Evolutionary conservation across 768 basidiomycete species (phyloP).

Genomic region (Favolaschia claudopus): DNA sequence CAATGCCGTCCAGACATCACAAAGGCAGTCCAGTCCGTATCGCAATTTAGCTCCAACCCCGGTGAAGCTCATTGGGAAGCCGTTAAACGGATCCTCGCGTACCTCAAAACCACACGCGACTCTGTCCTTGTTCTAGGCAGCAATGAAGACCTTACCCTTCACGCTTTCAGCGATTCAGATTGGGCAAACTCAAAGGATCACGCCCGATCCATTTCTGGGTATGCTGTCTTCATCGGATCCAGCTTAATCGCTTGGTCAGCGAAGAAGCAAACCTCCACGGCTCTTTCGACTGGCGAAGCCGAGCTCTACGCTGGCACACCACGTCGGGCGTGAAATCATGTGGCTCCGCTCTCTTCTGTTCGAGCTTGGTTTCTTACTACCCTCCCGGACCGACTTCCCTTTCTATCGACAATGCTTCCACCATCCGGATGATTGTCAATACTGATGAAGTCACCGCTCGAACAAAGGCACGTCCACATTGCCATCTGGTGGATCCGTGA

Average conservation of each 20-base stretch:
- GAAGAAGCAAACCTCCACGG: slow-evolving; percentile 31
- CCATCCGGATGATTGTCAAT: slow-evolving; percentile 35
- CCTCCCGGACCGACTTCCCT: slow-evolving; percentile 10
- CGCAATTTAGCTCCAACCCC: slow-evolving; percentile 31
- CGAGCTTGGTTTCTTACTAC: slow-evolving; percentile 17
- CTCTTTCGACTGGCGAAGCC: slow-evolving; percentile 35
- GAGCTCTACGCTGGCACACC: slow-evolving; percentile 35
- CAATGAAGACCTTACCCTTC: neutral
- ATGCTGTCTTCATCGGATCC: slow-evolving; percentile 27
- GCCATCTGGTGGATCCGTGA: slow-evolving; percentile 43
- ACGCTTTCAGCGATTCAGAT: slow-evolving; percentile 34
- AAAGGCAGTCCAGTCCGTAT: slow-evolving; percentile 25
- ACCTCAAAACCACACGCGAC: slow-evolving; percentile 14
- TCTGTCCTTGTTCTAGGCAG: slow-evolving; percentile 11
- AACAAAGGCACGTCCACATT: slow-evolving; percentile 49
- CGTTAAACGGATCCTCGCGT: slow-evolving; percentile 34
- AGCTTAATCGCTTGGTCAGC: slow-evolving; percentile 33
- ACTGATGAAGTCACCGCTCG: slow-evolving; percentile 38
- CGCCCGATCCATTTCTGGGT: slow-evolving; percentile 34
- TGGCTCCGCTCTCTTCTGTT: slow-evolving; percentile 16
- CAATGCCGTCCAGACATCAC: slow-evolving; percentile 32
- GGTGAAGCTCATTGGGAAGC: slow-evolving; percentile 35
- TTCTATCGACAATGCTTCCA: slow-evolving; percentile 18
- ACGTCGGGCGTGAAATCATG: slow-evolving; percentile 20
- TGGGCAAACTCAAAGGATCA: slow-evolving; percentile 32